Evolutionary conservation across 1,284 basidiomycete species (phyloP).

Genomic region (Blastosporella zonata): DNA sequence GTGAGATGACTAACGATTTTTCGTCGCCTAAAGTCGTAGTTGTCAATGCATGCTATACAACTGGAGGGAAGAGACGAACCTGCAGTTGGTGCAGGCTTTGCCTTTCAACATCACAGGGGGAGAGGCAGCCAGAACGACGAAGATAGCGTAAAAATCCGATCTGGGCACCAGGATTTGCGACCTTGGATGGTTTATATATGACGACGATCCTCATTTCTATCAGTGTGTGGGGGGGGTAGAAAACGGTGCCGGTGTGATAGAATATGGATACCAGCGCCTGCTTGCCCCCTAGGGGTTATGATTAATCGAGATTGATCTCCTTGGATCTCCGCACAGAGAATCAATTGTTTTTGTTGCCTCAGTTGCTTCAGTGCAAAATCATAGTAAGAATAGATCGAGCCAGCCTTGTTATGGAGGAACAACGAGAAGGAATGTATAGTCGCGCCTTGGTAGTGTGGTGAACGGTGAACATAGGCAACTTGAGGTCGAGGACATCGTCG

Average conservation of each 20-base stretch:
- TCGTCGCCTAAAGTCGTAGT: conserved; percentile 25
- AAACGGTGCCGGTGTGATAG: not conserved
- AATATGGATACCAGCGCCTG: not conserved
- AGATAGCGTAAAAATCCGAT: not conserved
- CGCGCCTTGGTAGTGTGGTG: too few relatives aligned
- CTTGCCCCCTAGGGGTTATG: not conserved
- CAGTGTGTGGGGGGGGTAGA: not conserved
- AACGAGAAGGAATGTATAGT: too few relatives aligned
- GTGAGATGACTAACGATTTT: conserved; percentile 28
- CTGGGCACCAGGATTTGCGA: not conserved
- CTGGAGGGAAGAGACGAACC: conserved; percentile 9
- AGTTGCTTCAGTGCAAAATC: too few relatives aligned
- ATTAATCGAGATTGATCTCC: not conserved
- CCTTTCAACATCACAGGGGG: conserved; percentile 17
- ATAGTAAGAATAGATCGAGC: too few relatives aligned
- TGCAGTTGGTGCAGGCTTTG: conserved; percentile 22
- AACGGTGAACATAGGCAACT: too few relatives aligned
- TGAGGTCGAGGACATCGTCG: not conserved
- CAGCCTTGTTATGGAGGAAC: too few relatives aligned
- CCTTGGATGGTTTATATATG: not conserved
- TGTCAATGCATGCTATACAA: not conserved
- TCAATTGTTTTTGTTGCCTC: not conserved
- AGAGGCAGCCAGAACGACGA: not conserved
- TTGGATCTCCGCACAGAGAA: not conserved
- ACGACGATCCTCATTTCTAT: not conserved